Percentiles rank a stretch among this genome's conserved stretches.
Conservation (phyloP, 345 rosid genomes). For the Sisymbrium altissimum region DNA sequence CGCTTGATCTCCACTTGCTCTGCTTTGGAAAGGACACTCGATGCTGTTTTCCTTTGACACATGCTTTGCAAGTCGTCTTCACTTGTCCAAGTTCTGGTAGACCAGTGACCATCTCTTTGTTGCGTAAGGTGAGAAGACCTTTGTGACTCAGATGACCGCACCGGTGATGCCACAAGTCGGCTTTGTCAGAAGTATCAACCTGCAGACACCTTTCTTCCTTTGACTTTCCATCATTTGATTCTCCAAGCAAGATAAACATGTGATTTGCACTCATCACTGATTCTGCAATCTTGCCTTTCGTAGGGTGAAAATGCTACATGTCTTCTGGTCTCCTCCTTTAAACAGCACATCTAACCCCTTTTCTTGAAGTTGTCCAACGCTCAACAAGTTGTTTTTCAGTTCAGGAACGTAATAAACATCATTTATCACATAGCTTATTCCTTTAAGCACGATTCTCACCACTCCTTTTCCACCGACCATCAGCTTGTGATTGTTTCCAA, state of each 20-base stretch:
- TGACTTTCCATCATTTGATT: background rate
- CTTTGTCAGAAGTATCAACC: background rate
- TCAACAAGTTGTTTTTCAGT: background rate
- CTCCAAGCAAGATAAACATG: background rate
- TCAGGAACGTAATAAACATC: background rate
- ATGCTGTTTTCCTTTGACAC: background rate
- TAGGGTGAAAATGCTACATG: background rate
- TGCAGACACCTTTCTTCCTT: background rate
- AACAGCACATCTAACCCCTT: background rate
- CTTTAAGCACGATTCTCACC: background rate
- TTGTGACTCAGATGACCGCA: background rate
- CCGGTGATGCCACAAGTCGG: background rate
- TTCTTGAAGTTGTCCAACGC: background rate
- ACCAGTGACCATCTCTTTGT: background rate
- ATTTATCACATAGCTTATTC: background rate
- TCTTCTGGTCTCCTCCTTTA: background rate
- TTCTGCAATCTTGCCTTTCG: background rate
- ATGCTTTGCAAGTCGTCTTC: background rate
- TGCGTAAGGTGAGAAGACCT: fast-evolving
- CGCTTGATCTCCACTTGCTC: background rate
- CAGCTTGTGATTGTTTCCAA: background rate
- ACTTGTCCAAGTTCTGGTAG: background rate
- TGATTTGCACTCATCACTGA: background rate
- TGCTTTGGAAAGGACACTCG: background rate
- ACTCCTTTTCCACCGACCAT: background rate